phyloP scores from a whole-genome alignment of 176 grass and related monocot species.

The Leersia perrieri region DNA sequence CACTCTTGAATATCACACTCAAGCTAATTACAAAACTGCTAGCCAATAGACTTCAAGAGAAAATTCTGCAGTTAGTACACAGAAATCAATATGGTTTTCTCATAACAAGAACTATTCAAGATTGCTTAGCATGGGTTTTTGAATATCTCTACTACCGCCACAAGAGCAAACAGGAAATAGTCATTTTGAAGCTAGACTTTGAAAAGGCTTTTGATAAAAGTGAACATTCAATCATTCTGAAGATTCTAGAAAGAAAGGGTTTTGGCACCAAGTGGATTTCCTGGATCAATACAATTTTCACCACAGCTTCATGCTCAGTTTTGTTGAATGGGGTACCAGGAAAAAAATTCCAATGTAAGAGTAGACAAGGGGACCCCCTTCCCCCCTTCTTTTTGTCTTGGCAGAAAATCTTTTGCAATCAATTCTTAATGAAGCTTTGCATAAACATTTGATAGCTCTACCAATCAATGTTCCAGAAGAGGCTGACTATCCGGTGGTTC shows the following conservation, averaged over 20 bases:
- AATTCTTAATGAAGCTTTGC: background rate
- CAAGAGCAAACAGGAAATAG: background rate
- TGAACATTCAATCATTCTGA: background rate
- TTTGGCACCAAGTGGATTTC: background rate
- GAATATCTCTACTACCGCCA: background rate
- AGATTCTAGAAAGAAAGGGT: background rate
- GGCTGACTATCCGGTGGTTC: background rate
- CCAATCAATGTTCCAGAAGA: background rate
- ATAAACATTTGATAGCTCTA: accelerated
- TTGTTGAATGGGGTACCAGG: background rate
- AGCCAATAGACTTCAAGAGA: background rate
- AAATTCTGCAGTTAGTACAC: background rate
- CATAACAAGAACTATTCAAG: background rate
- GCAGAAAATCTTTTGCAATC: background rate
- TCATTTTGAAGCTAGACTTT: too few relatives aligned
- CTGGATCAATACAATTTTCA: background rate
- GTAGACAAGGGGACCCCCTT: background rate
- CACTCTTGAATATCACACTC: too few relatives aligned
- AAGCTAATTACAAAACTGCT: background rate
- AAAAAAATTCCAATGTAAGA: background rate
- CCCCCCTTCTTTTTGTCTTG: background rate
- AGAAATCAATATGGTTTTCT: background rate
- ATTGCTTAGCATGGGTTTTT: background rate
- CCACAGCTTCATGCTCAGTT: background rate
- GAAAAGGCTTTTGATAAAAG: background rate